Evolutionary conservation across 306 rosid species (phyloP), one percentile per base, ranked within the genome.

Genomic region (Cucurbita maxima): DNA sequence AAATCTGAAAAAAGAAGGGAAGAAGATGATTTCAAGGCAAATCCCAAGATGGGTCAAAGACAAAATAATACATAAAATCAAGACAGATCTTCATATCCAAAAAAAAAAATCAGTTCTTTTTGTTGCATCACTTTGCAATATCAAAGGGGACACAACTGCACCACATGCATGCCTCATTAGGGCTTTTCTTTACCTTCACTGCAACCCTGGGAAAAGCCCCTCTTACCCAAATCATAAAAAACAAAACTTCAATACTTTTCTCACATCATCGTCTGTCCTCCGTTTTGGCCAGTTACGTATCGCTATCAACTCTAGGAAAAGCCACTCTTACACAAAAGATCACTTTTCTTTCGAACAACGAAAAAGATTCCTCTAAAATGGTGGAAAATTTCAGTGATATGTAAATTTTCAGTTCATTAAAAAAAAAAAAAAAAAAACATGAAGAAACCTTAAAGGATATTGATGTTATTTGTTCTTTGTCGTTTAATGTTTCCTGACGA

Each of bases 401-500:
- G 48, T 41, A 19, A 58, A 58, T 22, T 18, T 55, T 11, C 11
- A 60, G 37, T 63, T 37, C 22, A 4, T 6, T 5, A 1, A 66
- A 66, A 18, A 43, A 22, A 20, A 11, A 44, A 43, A 11, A 19
- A 19, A 0, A 1, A 11, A 1, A 44, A 30, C 25, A 25, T 1
- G 25, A 58, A 7, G 10, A 55, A 18, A 19, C 8, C 43, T 38
- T 50, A 76, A 75, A 89, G 87, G 84, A 86, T 81, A 84, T 82
- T 89, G 79, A 83, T 75, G 73, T 76, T 84, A 79, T 72, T 85
- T 5, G 92, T 90, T 83, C 96, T 88, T 88, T 88, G 98, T 50
- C 98, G 88, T 86, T 92, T 92, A 68, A 84, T 88, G 80, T 69
- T 87, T 75, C 89, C 96, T 6, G 91, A 78, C 69, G 88, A 79